Conservation (phyloP, 371 early-diverging fungal species). For the Haplosporangium sp. region DNA sequence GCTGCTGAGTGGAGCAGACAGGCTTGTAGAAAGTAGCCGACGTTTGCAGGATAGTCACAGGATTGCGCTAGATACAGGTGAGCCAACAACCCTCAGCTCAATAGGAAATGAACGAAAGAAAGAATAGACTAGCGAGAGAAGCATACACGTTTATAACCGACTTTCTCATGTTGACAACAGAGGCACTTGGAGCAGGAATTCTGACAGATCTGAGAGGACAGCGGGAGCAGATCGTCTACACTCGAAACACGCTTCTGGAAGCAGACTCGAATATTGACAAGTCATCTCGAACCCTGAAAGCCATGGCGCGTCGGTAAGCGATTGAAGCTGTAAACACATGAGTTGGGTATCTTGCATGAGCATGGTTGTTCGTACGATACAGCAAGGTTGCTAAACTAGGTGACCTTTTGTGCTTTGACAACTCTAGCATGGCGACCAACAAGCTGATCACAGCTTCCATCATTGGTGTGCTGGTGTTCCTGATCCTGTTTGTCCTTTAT, state of each 20-base stretch:
- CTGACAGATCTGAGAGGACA: constrained; percentile 85
- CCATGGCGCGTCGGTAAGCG: constrained; percentile 91
- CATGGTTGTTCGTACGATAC: no score
- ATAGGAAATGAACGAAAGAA: no score
- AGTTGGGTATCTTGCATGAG: no score
- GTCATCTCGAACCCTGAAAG: constrained; percentile 87
- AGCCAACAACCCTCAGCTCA: background rate
- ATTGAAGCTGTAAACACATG: background rate
- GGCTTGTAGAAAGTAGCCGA: constrained; percentile 79
- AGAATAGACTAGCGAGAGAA: no score
- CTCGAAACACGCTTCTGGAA: constrained; percentile 86
- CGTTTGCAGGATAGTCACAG: constrained; percentile 91
- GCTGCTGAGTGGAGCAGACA: constrained; percentile 86
- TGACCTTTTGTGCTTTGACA: background rate
- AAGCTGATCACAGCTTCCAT: constrained; percentile 89
- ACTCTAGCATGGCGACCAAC: constrained; percentile 85
- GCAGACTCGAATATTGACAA: constrained; percentile 92
- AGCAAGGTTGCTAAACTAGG: background rate
- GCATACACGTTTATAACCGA: no score
- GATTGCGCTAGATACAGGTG: constrained; percentile 90
- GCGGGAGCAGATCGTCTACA: constrained; percentile 90
- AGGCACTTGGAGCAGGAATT: constrained; percentile 87
- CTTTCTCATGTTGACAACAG: constrained; percentile 46
- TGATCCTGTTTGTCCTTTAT: constrained; percentile 88
- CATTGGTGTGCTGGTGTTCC: constrained; percentile 80